Percentiles rank a stretch among this genome's conserved stretches.
Evolutionary conservation across 2,329 filamentous ascomycete species (phyloP).

Genomic region (Elsinoe fawcettii): DNA sequence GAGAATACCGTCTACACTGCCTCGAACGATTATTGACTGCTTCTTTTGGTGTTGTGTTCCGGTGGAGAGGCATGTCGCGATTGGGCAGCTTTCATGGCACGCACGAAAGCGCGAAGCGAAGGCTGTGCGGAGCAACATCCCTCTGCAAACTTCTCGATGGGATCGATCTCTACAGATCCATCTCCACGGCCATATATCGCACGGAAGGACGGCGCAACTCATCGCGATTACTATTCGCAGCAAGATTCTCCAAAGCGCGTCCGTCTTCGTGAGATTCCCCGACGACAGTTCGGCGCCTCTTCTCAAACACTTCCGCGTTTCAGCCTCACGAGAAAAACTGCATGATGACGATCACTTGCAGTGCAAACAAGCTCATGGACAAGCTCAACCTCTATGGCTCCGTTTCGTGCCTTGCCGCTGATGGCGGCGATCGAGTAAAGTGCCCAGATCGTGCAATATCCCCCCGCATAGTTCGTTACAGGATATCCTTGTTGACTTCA

Average conservation of each 20-base stretch:
- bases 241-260: background rate
- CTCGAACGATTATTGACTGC: too few species aligned
- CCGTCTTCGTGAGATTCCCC: background rate
- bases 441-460: conserved; percentile 2
- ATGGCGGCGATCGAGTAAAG: background rate
- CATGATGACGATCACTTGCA: background rate
- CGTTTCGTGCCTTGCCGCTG: conserved; percentile 1
- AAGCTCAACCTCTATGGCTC: background rate
- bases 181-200: background rate
- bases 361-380: background rate
- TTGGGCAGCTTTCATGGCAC: background rate
- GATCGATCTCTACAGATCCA: background rate
- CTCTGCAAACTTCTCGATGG: background rate
- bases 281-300: background rate
- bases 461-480: background rate
- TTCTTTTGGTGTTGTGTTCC: background rate
- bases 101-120: background rate
- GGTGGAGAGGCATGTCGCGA: background rate
- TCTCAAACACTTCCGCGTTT: background rate
- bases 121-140: background rate
- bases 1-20: too few species aligned
- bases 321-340: background rate
- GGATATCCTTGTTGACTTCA: background rate
- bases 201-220: background rate
- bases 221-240: background rate